Conservation (phyloP, 2,329 filamentous ascomycete species). For the Pseudofabraea citricarpa region DNA sequence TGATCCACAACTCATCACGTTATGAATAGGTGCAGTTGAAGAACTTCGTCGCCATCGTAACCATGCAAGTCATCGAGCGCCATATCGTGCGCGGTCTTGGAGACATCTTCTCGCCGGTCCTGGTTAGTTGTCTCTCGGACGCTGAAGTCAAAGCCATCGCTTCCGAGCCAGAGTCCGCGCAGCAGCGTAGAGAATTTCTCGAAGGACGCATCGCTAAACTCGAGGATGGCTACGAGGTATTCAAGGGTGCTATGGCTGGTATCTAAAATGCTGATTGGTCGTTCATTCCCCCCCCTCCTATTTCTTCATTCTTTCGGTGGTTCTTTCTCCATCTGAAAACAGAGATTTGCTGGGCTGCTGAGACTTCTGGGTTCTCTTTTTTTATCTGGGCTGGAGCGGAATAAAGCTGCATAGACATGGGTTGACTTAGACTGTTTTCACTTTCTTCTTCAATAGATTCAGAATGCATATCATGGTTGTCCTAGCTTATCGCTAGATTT, state of each 20-base stretch:
- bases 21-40: slow-evolving; percentile 24
- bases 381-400: no score
- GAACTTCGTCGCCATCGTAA: slow-evolving; percentile 29
- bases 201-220: slow-evolving; percentile 23
- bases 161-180: slow-evolving; percentile 19
- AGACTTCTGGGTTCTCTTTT: no score
- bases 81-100: slow-evolving; percentile 26
- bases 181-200: slow-evolving; percentile 19
- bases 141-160: slow-evolving; percentile 20
- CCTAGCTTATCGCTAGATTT: no score
- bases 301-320: no score
- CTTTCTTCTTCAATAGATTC: no score
- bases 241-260: slow-evolving; percentile 18
- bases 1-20: not conserved
- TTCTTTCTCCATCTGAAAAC: no score
- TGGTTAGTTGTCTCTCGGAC: slow-evolving; percentile 17
- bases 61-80: slow-evolving; percentile 29
- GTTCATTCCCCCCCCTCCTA: no score
- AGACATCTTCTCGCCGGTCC: slow-evolving; percentile 24
- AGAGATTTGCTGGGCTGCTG: no score
- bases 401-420: no score
- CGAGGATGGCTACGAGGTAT: slow-evolving; percentile 23
- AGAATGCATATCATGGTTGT: no score
- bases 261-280: no score
- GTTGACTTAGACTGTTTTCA: no score